These are phyloP conservation scores for Xylariaceae sp. DNA, from an alignment of 2,329 filamentous ascomycete genomes.

Conservation along the genomic window DNA sequence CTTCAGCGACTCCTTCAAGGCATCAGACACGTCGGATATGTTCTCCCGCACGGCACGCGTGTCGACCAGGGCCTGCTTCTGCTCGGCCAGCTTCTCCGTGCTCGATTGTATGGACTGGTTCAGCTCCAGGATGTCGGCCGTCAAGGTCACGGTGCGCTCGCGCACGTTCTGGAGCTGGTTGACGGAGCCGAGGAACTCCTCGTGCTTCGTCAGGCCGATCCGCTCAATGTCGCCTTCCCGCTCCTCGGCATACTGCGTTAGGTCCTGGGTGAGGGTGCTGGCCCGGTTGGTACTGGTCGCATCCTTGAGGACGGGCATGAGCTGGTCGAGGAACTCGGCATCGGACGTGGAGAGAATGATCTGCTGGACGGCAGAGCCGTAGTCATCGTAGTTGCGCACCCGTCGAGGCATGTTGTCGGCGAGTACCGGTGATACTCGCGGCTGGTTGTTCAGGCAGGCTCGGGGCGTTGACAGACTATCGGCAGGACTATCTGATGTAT, in stretches of 20 bases:
- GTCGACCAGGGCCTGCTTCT: slow-evolving; percentile 91
- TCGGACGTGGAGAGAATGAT: slow-evolving; percentile 90
- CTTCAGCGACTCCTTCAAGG: slow-evolving; percentile 82
- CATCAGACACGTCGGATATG: slow-evolving; percentile 85
- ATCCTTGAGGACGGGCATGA: slow-evolving; percentile 92
- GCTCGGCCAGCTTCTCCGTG: slow-evolving; percentile 86
- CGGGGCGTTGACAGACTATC: too few species aligned
- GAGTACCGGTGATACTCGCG: too few species aligned
- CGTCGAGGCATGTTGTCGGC: slow-evolving; percentile 23
- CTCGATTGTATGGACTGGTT: slow-evolving; percentile 94
- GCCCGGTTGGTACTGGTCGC: slow-evolving; percentile 69
- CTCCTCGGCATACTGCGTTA: slow-evolving; percentile 75
- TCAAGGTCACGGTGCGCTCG: slow-evolving; percentile 82
- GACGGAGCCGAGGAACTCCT: slow-evolving; percentile 90
- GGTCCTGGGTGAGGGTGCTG: slow-evolving; percentile 65
- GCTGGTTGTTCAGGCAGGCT: too few species aligned
- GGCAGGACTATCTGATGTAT: too few species aligned
- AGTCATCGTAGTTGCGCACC: slow-evolving; percentile 27
- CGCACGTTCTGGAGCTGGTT: slow-evolving; percentile 89
- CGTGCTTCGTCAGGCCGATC: slow-evolving; percentile 91
- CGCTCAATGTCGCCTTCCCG: slow-evolving; percentile 87
- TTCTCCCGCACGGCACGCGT: slow-evolving; percentile 89
- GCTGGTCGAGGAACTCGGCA: slow-evolving; percentile 87
- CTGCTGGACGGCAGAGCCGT: slow-evolving; percentile 42
- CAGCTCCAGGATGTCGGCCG: slow-evolving; percentile 81